phyloP scores from a whole-genome alignment of 2,329 filamentous ascomycete genomes.

The Claviceps spartinae region DNA sequence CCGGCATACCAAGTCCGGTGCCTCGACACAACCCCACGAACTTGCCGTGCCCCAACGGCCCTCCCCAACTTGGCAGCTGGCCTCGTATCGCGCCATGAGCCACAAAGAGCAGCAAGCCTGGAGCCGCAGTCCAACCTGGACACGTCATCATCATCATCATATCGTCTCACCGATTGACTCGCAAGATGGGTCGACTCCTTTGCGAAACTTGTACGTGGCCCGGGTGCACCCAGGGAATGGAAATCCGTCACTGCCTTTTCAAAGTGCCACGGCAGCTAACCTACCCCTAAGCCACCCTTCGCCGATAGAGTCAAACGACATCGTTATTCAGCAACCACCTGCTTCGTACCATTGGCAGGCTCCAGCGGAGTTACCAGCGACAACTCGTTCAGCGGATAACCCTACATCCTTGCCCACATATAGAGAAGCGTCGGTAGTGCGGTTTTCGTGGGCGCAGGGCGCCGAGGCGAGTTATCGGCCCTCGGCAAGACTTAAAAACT shows the following conservation, averaged over 20 bases:
- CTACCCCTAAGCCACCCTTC: not conserved
- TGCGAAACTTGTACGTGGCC: not conserved
- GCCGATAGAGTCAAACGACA: not conserved
- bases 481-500: constrained; percentile 6
- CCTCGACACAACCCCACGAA: not conserved
- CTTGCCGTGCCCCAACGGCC: not conserved
- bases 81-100: not conserved
- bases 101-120: not conserved
- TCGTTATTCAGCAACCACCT: not conserved
- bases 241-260: not conserved
- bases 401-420: constrained; percentile 20
- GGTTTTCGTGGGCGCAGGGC: constrained; percentile 18
- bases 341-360: constrained; percentile 1
- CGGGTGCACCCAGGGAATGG: not conserved
- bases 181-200: not conserved
- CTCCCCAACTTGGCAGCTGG: not conserved
- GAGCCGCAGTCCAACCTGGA: not conserved
- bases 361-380: constrained; percentile 7
- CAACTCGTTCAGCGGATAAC: constrained; percentile 11
- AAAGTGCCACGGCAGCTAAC: not conserved
- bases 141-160: not conserved
- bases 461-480: constrained; percentile 16
- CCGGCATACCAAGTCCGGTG: not conserved
- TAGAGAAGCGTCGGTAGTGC: constrained; percentile 13
- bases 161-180: not conserved